Evolutionary conservation across 495 filamentous ascomycete species (phyloP), one percentile per base, ranked within the genome.

Genomic region (Neurospora discreta): DNA sequence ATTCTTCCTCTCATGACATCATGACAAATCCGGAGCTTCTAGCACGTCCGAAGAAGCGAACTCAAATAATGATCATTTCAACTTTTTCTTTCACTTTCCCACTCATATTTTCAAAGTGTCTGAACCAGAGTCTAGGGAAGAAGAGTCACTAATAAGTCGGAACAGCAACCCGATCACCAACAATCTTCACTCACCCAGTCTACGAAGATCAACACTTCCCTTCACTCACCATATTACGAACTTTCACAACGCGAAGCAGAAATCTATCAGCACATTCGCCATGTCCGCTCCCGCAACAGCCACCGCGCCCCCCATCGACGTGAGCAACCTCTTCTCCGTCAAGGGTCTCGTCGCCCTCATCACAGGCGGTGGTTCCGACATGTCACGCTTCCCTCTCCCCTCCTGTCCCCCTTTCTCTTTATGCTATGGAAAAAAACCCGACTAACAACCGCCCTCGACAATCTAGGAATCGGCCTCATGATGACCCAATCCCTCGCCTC

Each of bases 351-450:
- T 91, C 1, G 88, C 87, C 2, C 85, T 90, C 26, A 84, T 91
- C 43, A 91, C 90, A 0, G 89, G 89, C 6, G 89, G 88, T 33
- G 90, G 89, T 40, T 86, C 85, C 72, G 89, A 89, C 87, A 46
- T 40, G 79, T 7, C 42, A 44, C 23, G 20, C 26, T 20, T 9
- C 15, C 15, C 15, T 16, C 6, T 18, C 5, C 5, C 41, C 40
- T 5, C 18, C 1, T 38, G 68, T 3, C 26, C n/a, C 8, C 18
- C 6, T 33, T 33, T 39, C 18, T 10, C 30, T 10, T 11, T 38
- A 4, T 38, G 3, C 36, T 38, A n/a, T n/a, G n/a, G n/a, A n/a
- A 5, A 38, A 5, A 39, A 39, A 39, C 38, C 38, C 2, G 38
- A 39, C 38, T 39, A 10, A 39, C 38, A 39, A 39, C 9, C 38